Evolutionary conservation across 495 filamentous ascomycete species (phyloP).

Genomic region (Penicillium canescens): DNA sequence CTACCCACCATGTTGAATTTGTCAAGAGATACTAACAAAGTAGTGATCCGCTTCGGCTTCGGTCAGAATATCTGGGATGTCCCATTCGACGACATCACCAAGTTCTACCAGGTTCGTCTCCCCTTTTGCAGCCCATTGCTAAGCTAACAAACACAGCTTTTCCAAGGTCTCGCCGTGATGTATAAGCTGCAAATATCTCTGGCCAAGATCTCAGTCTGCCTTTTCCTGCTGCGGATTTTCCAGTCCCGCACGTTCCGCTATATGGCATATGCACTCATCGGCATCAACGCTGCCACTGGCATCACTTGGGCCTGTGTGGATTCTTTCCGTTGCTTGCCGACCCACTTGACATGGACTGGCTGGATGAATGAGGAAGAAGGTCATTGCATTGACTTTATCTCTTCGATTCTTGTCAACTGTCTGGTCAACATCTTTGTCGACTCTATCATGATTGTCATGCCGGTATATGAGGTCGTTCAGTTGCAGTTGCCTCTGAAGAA

Average conservation of each 20-base stretch:
- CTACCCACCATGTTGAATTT: background rate
- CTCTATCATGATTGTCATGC: slow-evolving; percentile 27
- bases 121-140: background rate
- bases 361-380: slow-evolving; percentile 26
- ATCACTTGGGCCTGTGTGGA: slow-evolving; percentile 32
- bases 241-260: slow-evolving; percentile 34
- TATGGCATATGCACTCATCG: slow-evolving; percentile 32
- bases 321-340: slow-evolving; percentile 34
- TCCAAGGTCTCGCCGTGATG: slow-evolving; percentile 28
- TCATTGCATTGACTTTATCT: slow-evolving; percentile 29
- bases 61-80: slow-evolving; percentile 35
- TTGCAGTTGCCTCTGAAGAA: slow-evolving; percentile 30
- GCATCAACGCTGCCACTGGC: slow-evolving; percentile 28
- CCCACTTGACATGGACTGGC: slow-evolving; percentile 32
- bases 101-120: slow-evolving; percentile 22
- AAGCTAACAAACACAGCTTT: slow-evolving; percentile 17
- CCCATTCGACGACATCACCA: slow-evolving; percentile 20
- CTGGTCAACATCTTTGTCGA: slow-evolving; percentile 34
- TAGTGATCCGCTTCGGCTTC: slow-evolving; percentile 30
- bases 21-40: slow-evolving; percentile 3
- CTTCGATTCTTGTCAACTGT: slow-evolving; percentile 27
- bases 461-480: slow-evolving; percentile 31
- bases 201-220: slow-evolving; percentile 52
- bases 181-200: slow-evolving; percentile 40
- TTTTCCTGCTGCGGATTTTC: slow-evolving; percentile 48